Evolutionary conservation across 176 grass and related monocot species (phyloP).

Genomic region (bread wheat (Triticum aestivum)): IWGSC_CS_RefSeq_v2.1 NC_057809.1:506054237-506054736

Average conservation of each 20-base stretch:
- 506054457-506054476: constrained; percentile 43
- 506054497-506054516: constrained; percentile 55
- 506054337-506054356: constrained; percentile 6
- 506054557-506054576: background rate
- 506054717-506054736: constrained; percentile 31
- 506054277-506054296: constrained; percentile 64
- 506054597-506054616: constrained; percentile 79
- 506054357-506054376: constrained; percentile 26
- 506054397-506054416: constrained; percentile 27
- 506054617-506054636: constrained; percentile 57
- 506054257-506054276: constrained; percentile 75
- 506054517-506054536: constrained; percentile 35
- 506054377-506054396: constrained; percentile 47
- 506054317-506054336: constrained; percentile 17
- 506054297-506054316: constrained; percentile 12
- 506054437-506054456: constrained; percentile 90
- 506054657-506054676: constrained; percentile 47
- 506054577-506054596: constrained; percentile 58
- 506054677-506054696: constrained; percentile 45
- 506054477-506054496: constrained; percentile 46
- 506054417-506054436: constrained; percentile 62
- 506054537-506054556: constrained; percentile 16
- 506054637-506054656: constrained; percentile 60
- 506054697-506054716: constrained; percentile 32
- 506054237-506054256: constrained; percentile 78